These are phyloP conservation scores for Tulasnella sp. DNA, from an alignment of 768 basidiomycete genomes.

Conservation along the genomic window DNA sequence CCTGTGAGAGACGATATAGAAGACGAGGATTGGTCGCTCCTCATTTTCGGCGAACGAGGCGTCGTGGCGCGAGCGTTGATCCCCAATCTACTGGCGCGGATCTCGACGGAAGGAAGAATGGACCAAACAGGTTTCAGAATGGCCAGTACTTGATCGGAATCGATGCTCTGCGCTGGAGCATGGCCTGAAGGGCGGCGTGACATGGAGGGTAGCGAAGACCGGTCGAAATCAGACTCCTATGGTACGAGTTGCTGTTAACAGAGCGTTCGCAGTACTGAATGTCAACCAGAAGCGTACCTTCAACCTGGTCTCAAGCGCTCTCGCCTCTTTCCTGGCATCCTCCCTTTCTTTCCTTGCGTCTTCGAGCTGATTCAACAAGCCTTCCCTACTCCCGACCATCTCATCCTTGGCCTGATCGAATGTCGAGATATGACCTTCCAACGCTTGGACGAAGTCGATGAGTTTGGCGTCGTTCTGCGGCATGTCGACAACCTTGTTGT, in stretches of 20 bases:
- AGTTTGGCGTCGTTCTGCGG: not conserved
- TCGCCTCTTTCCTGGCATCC: constrained; percentile 34
- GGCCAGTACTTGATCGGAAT: constrained; percentile 33
- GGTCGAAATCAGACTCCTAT: no score
- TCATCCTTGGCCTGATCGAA: constrained; percentile 39
- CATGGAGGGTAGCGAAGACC: not conserved
- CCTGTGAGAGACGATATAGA: not conserved
- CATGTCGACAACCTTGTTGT: constrained; percentile 30
- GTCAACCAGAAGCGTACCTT: constrained; percentile 26
- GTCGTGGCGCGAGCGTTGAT: constrained; percentile 33
- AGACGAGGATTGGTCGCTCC: not conserved
- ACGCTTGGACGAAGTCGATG: constrained; percentile 38
- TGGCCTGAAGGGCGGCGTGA: constrained; percentile 9
- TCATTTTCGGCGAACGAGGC: constrained; percentile 24
- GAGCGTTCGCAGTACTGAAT: no score
- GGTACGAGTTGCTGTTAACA: no score
- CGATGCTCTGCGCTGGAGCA: not conserved
- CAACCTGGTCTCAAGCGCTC: constrained; percentile 31
- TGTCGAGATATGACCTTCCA: constrained; percentile 43
- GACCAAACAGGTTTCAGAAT: constrained; percentile 68
- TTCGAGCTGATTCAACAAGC: constrained; percentile 43
- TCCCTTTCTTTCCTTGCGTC: constrained; percentile 44
- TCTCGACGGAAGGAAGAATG: constrained; percentile 73
- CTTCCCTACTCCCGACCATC: constrained; percentile 42
- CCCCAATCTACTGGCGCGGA: constrained; percentile 56